A percentile compares a stretch with the other conserved stretches of the same genome.
phyloP scores from a whole-genome alignment of 495 filamentous ascomycete genomes.

The Viridothelium virens region DNA sequence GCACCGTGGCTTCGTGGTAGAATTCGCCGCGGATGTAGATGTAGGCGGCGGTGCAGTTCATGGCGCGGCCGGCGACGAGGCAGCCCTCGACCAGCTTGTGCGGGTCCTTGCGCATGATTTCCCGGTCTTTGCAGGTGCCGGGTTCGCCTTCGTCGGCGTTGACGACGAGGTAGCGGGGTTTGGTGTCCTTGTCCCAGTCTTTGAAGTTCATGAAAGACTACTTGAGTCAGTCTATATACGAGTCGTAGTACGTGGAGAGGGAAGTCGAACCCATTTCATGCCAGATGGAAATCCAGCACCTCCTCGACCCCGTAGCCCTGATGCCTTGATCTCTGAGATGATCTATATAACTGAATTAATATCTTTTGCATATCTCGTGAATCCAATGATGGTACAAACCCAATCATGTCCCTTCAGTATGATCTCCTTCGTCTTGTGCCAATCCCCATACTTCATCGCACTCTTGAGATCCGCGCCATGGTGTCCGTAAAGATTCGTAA shows the following conservation, averaged over 20 bases:
- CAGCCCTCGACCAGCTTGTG: constrained; percentile 98
- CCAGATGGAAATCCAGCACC: constrained; percentile 97
- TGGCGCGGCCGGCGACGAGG: constrained; percentile 88
- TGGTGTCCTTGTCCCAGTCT: constrained; percentile 96
- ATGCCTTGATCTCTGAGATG: constrained; percentile 92
- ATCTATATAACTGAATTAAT: constrained; percentile 45
- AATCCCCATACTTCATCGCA: constrained; percentile 98
- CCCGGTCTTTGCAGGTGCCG: constrained; percentile 97
- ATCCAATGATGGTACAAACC: constrained; percentile 42
- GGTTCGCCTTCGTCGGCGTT: constrained; percentile 99
- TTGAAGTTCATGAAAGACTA: constrained; percentile 99
- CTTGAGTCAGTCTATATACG: constrained; percentile 41
- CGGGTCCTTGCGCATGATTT: constrained; percentile 99
- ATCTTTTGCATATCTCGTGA: neutral
- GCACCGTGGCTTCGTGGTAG: constrained; percentile 89
- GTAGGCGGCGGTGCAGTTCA: constrained; percentile 97
- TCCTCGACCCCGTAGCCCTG: constrained; percentile 88
- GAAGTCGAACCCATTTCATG: constrained; percentile 77
- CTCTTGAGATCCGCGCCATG: constrained; percentile 83
- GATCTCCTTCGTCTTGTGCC: constrained; percentile 99
- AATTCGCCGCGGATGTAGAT: constrained; percentile 99
- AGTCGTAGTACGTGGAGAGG: neutral
- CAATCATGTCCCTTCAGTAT: constrained; percentile 94
- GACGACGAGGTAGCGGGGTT: constrained; percentile 92
- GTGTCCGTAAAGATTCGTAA: constrained; percentile 94